These are phyloP conservation scores for Claviceps sp. DNA, from an alignment of 2,329 filamentous ascomycete genomes.

Conservation along the genomic window DNA sequence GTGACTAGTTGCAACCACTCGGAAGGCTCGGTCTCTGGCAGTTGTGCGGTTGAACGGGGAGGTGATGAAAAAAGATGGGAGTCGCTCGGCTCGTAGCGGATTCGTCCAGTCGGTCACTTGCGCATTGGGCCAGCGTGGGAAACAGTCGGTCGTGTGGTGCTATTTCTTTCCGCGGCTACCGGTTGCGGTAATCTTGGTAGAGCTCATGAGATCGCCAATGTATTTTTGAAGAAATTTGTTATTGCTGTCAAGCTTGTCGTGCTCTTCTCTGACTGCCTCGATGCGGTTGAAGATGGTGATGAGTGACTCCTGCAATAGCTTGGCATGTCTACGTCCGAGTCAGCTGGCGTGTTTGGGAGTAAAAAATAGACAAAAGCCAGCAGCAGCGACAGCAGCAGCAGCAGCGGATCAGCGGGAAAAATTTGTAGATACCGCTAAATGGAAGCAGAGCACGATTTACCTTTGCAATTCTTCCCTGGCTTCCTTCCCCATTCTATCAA, in stretches of 20 bases:
- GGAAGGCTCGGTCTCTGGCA: neutral
- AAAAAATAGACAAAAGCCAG: neutral
- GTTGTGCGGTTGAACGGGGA: neutral
- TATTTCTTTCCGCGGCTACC: slow-evolving; percentile 40
- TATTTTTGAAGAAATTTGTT: slow-evolving; percentile 98
- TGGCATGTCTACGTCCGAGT: slow-evolving; percentile 55
- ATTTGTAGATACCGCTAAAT: neutral
- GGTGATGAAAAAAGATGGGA: neutral
- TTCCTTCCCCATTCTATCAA: slow-evolving; percentile 75
- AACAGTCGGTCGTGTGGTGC: neutral
- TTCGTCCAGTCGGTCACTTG: neutral
- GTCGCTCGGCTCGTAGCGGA: neutral
- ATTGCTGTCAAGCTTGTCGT: slow-evolving; percentile 91
- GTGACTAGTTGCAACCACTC: neutral
- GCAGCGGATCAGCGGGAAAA: too few relatives aligned
- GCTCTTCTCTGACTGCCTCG: slow-evolving; percentile 84
- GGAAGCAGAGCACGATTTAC: slow-evolving; percentile 22
- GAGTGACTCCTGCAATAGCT: slow-evolving; percentile 76
- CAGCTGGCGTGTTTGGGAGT: neutral
- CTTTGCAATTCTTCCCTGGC: slow-evolving; percentile 53
- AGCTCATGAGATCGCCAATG: slow-evolving; percentile 89
- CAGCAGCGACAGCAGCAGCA: too few relatives aligned
- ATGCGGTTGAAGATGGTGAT: slow-evolving; percentile 85
- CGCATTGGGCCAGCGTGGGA: neutral
- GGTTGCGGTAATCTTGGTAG: slow-evolving; percentile 56